phyloP scores from a whole-genome alignment of 495 filamentous ascomycete species.

The Evansstolkia leycettana region DNA sequence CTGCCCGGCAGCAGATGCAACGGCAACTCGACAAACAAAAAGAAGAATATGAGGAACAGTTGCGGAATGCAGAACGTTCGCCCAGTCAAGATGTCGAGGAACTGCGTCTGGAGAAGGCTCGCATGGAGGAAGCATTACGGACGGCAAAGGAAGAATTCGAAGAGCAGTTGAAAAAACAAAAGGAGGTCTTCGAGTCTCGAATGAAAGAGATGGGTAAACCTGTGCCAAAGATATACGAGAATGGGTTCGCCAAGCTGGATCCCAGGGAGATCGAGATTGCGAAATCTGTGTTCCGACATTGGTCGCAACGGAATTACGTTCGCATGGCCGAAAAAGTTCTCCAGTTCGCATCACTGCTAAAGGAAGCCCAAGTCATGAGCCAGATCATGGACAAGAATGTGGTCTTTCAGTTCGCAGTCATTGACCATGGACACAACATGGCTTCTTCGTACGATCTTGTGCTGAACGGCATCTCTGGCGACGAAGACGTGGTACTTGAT shows the following conservation, averaged over 20 bases:
- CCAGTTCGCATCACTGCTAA: slow-evolving; percentile 73
- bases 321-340: slow-evolving; percentile 90
- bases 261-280: slow-evolving; percentile 59
- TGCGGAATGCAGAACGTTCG: slow-evolving; percentile 62
- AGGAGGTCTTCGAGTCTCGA: slow-evolving; percentile 62
- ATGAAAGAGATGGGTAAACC: slow-evolving; percentile 49
- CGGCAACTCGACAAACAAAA: slow-evolving; percentile 76
- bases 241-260: slow-evolving; percentile 48
- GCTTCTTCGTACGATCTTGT: slow-evolving; percentile 95
- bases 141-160: slow-evolving; percentile 80
- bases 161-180: slow-evolving; percentile 59
- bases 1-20: slow-evolving; percentile 81
- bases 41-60: slow-evolving; percentile 62
- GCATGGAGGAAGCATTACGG: slow-evolving; percentile 75
- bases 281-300: slow-evolving; percentile 52
- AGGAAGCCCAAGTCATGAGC: slow-evolving; percentile 97
- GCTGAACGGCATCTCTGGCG: slow-evolving; percentile 80
- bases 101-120: slow-evolving; percentile 67
- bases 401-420: slow-evolving; percentile 88
- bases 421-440: slow-evolving; percentile 77
- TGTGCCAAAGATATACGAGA: slow-evolving; percentile 31
- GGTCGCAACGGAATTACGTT: slow-evolving; percentile 78
- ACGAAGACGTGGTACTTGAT: slow-evolving; percentile 76
- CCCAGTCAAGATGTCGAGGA: slow-evolving; percentile 72
- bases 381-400: slow-evolving; percentile 90